phyloP scores from a whole-genome alignment of 1,139 yeast species.

The Magnusiomyces sp. region DNA sequence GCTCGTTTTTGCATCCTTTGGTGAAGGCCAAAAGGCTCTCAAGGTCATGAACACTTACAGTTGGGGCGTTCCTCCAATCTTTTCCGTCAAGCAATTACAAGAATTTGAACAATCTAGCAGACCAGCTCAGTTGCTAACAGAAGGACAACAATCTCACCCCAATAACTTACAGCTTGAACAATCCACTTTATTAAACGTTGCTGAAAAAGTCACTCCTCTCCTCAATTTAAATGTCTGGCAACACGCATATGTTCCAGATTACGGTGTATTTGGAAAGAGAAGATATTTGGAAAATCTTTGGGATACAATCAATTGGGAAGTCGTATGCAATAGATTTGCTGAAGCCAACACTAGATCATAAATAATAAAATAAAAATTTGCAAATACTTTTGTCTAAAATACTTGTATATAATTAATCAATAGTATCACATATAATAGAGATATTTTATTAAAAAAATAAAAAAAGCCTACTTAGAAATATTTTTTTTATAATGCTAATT shows the following conservation, averaged over 20 bases:
- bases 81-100: slow-evolving; percentile 20
- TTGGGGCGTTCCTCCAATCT: slow-evolving; percentile 86
- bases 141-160: neutral
- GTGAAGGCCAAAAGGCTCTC: slow-evolving; percentile 40
- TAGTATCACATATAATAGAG: too few relatives aligned
- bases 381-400: neutral
- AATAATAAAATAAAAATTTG: neutral
- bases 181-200: neutral
- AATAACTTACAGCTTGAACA: neutral
- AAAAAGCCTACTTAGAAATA: neutral
- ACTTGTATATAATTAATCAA: neutral
- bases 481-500: too few relatives aligned
- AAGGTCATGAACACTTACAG: slow-evolving; percentile 61
- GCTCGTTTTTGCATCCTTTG: slow-evolving; percentile 46
- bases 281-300: slow-evolving; percentile 68
- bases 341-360: neutral
- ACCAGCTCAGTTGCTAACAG: neutral
- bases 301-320: slow-evolving; percentile 82
- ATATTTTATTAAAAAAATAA: neutral
- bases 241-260: slow-evolving; percentile 72
- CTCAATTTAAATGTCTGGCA: slow-evolving; percentile 82
- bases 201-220: slow-evolving; percentile 46
- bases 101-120: neutral
- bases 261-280: slow-evolving; percentile 73
- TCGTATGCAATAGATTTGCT: slow-evolving; percentile 32